Evolutionary conservation across 2,329 filamentous ascomycete species (phyloP).

Genomic region (Mycosphaerella sp.): DNA sequence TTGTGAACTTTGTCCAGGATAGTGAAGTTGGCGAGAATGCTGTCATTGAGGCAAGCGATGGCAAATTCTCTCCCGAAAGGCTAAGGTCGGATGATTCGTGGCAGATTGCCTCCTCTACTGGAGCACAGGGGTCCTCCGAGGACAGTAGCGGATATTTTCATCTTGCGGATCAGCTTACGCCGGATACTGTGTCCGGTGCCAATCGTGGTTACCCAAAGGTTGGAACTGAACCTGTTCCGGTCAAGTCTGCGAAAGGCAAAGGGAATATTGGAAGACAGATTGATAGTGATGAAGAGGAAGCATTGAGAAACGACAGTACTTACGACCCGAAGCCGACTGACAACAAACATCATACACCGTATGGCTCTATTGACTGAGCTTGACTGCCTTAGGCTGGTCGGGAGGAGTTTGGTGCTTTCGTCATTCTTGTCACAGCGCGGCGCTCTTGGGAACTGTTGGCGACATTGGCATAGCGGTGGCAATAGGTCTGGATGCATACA

Average conservation of each 20-base stretch:
- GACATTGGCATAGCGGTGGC: neutral
- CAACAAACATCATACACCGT: neutral
- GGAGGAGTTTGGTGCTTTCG: neutral
- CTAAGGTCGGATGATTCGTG: neutral
- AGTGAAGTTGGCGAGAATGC: neutral
- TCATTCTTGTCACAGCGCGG: neutral
- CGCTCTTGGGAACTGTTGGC: neutral
- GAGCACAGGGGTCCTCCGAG: neutral
- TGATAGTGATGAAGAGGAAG: constrained; percentile 3
- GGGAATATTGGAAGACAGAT: neutral
- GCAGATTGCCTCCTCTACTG: neutral
- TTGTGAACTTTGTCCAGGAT: neutral
- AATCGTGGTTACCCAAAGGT: neutral
- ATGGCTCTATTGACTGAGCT: neutral
- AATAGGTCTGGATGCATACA: neutral
- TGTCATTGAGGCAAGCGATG: neutral
- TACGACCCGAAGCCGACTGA: neutral
- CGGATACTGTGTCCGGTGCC: neutral
- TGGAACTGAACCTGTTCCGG: neutral
- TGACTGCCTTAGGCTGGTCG: neutral
- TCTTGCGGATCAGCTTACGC: neutral
- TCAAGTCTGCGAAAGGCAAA: constrained; percentile 3
- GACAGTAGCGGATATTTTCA: neutral
- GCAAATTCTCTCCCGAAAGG: neutral
- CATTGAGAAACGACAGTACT: constrained; percentile 7